Conservation (phyloP, 2,329 filamentous ascomycete genomes). For the Arthroderma uncinatum region DNA sequence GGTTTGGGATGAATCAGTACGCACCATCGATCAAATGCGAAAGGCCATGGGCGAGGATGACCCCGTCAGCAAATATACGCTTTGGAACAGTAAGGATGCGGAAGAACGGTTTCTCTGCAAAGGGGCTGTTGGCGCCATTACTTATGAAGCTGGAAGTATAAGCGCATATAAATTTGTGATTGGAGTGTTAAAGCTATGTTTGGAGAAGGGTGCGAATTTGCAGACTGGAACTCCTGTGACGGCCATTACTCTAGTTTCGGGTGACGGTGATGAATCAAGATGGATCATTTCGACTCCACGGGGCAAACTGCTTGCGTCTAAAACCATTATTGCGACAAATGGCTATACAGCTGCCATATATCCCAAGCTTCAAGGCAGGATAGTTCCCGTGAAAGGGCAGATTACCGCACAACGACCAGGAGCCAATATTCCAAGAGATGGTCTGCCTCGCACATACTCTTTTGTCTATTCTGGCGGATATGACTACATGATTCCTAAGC, state of each 20-base stretch:
- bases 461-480: constrained; percentile 24
- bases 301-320: constrained; percentile 33
- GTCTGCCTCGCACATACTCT: constrained; percentile 13
- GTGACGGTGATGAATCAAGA: neutral
- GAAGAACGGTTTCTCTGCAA: constrained; percentile 32
- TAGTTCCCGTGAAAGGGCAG: constrained; percentile 43
- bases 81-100: constrained; percentile 37
- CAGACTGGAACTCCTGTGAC: constrained; percentile 24
- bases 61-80: constrained; percentile 35
- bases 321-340: constrained; percentile 45
- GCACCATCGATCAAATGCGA: constrained; percentile 38
- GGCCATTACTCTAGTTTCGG: constrained; percentile 12
- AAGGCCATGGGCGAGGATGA: constrained; percentile 33
- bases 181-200: constrained; percentile 37
- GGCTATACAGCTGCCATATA: constrained; percentile 41
- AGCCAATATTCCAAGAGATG: constrained; percentile 11
- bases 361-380: constrained; percentile 36
- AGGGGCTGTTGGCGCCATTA: constrained; percentile 38
- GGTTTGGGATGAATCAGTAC: constrained; percentile 31
- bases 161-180: constrained; percentile 32
- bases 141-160: constrained; percentile 37
- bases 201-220: constrained; percentile 26
- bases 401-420: constrained; percentile 32
- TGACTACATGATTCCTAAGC: constrained; percentile 29
- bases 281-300: constrained; percentile 32